Evolutionary conservation across 73 alveolate genomes (phyloP).

Genomic region (Paraurostyla sp.): DNA sequence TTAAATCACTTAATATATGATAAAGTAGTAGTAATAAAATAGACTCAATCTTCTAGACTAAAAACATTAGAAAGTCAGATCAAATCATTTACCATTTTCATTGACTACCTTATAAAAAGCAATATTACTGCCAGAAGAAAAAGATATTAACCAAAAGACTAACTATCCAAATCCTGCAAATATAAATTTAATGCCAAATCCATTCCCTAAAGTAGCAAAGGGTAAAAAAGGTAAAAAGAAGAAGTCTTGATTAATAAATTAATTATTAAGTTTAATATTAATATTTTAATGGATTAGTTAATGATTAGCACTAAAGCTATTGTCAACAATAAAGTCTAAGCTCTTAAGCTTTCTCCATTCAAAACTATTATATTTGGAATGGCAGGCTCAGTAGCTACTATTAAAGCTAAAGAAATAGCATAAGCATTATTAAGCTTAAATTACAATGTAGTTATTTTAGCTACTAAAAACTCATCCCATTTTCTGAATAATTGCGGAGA

Average conservation of each 20-base stretch:
- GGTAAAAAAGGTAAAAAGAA: slow-evolving; percentile 37
- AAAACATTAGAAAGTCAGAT: not conserved
- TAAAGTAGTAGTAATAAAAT: not conserved
- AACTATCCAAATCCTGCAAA: not conserved
- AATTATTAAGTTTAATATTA: too few relatives aligned
- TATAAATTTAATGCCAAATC: not conserved
- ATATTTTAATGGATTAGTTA: too few relatives aligned
- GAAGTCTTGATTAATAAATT: too few relatives aligned
- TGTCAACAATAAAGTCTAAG: not conserved
- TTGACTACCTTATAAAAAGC: slow-evolving; percentile 15
- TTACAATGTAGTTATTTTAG: slow-evolving; percentile 11
- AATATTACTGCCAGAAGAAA: slow-evolving; percentile 19
- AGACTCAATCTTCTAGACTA: not conserved
- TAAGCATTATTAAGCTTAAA: not conserved
- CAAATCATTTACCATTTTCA: not conserved
- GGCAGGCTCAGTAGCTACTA: slow-evolving; percentile 86
- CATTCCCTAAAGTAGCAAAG: slow-evolving; percentile 20
- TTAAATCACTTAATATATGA: not conserved
- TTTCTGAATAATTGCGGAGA: slow-evolving; percentile 9
- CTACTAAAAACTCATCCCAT: slow-evolving; percentile 30
- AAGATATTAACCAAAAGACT: not conserved
- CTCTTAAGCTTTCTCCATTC: not conserved
- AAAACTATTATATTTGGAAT: slow-evolving; percentile 54
- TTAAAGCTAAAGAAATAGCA: slow-evolving; percentile 67
- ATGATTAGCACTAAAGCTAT: not conserved